phyloP scores from a whole-genome alignment of 768 basidiomycete genomes.

The Lactarius trivialis region DNA sequence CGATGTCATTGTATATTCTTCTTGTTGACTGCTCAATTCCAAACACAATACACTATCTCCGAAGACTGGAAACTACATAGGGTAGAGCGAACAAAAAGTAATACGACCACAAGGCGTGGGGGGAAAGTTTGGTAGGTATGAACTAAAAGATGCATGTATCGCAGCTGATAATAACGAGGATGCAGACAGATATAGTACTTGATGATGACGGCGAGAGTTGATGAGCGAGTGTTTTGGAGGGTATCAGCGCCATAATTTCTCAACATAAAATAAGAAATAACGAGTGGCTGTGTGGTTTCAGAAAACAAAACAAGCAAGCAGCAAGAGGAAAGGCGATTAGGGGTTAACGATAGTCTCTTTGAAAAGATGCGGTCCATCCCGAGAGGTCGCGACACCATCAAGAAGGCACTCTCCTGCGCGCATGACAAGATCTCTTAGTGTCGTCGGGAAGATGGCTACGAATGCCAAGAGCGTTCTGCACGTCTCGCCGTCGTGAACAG shows the following conservation, averaged over 20 bases:
- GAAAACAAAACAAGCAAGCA: constrained; percentile 6
- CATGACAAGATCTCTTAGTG: constrained; percentile 10
- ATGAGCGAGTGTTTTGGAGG: constrained; percentile 1
- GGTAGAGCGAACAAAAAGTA: constrained; percentile 4
- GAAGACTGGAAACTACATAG: neutral
- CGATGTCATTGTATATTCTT: neutral
- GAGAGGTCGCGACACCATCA: neutral
- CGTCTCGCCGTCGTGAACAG: neutral
- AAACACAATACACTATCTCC: neutral
- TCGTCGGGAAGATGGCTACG: constrained; percentile 15
- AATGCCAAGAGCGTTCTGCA: constrained; percentile 3
- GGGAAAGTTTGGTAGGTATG: neutral
- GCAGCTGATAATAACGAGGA: constrained; percentile 2
- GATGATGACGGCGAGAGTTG: constrained; percentile 5
- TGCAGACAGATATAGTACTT: constrained; percentile 7
- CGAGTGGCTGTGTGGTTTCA: neutral
- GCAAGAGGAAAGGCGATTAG: neutral
- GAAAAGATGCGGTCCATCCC: neutral
- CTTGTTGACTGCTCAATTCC: neutral
- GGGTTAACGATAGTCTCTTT: neutral
- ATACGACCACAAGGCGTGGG: constrained; percentile 3
- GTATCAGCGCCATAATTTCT: neutral
- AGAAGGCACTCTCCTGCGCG: constrained; percentile 1
- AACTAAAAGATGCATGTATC: constrained; percentile 8
- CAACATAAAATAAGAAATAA: constrained; percentile 1